These are phyloP conservation scores for Dothistroma septosporum DNA, from an alignment of 2,329 filamentous ascomycete species.

Conservation along the genomic window DNA sequence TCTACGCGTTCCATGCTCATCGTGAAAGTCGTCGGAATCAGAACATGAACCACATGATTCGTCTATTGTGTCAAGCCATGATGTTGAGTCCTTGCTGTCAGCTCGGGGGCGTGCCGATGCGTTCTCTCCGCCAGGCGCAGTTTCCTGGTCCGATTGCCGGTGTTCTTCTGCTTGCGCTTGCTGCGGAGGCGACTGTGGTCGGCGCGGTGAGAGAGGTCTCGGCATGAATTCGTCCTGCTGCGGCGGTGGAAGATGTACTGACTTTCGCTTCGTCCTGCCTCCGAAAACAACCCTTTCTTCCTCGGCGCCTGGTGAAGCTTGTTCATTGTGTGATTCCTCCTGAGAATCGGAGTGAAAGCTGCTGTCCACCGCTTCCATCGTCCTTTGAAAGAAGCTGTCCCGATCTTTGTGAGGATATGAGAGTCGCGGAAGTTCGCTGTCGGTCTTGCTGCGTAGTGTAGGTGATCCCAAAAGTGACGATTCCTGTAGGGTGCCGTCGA, in stretches of 20 bases:
- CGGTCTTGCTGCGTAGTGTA: conserved; percentile 47
- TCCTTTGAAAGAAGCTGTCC: conserved; percentile 31
- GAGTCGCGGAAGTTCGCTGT: conserved; percentile 38
- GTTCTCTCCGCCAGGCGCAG: neutral
- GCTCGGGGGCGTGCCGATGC: conserved; percentile 10
- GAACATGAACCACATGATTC: conserved; percentile 75
- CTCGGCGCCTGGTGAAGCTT: conserved; percentile 5
- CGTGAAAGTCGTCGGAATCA: conserved; percentile 65
- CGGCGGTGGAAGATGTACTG: conserved; percentile 31
- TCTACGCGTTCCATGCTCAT: conserved; percentile 63
- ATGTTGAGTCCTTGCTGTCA: conserved; percentile 28
- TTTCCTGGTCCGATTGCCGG: conserved; percentile 16
- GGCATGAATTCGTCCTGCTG: conserved; percentile 56
- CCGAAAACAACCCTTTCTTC: conserved; percentile 7
- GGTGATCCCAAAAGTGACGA: conserved; percentile 50
- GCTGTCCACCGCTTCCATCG: conserved; percentile 28
- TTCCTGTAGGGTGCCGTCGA: conserved; percentile 34
- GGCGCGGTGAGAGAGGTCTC: conserved; percentile 64
- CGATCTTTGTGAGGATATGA: conserved; percentile 25
- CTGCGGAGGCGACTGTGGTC: conserved; percentile 48
- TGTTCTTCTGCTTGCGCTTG: conserved; percentile 14
- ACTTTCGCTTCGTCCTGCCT: conserved; percentile 1
- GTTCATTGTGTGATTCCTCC: neutral
- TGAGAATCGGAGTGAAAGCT: conserved; percentile 12
- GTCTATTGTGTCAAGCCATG: conserved; percentile 58